phyloP scores from a whole-genome alignment of 2,329 filamentous ascomycete species.

The Aureobasidium sp. region DNA sequence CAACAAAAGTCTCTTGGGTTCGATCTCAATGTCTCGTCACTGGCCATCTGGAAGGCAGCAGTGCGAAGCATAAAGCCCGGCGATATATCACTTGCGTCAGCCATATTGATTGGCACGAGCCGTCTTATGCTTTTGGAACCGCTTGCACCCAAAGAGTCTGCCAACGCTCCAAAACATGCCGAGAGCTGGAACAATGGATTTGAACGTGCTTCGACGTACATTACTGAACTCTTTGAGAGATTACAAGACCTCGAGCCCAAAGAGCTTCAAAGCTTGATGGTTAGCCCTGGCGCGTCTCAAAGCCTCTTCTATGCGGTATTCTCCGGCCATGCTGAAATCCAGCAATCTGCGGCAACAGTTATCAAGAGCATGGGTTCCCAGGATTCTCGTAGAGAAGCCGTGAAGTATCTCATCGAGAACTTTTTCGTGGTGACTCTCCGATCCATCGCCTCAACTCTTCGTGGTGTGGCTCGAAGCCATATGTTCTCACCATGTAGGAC shows the following conservation, averaged over 20 bases:
- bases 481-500: conserved; percentile 54
- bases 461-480: conserved; percentile 48
- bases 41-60: conserved; percentile 71
- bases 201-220: conserved; percentile 51
- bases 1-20: conserved; percentile 56
- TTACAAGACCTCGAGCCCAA: conserved; percentile 67
- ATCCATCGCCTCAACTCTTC: conserved; percentile 50
- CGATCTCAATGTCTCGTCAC: conserved; percentile 61
- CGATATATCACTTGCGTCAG: conserved; percentile 65
- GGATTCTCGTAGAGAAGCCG: conserved; percentile 52
- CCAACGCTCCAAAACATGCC: conserved; percentile 47
- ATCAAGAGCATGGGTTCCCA: conserved; percentile 76
- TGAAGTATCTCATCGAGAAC: conserved; percentile 52
- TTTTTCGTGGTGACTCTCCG: conserved; percentile 51
- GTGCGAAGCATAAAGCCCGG: conserved; percentile 59
- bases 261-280: conserved; percentile 63
- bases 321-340: conserved; percentile 70
- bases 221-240: conserved; percentile 69
- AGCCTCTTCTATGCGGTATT: conserved; percentile 73
- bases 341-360: conserved; percentile 71
- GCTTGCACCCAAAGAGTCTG: conserved; percentile 42
- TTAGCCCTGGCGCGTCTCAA: conserved; percentile 60
- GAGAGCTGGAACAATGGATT: conserved; percentile 73
- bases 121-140: conserved; percentile 69
- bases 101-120: conserved; percentile 63